These are phyloP conservation scores for Zelonia costaricensis DNA, from an alignment of 208 protist species.

Conservation along the genomic window DNA sequence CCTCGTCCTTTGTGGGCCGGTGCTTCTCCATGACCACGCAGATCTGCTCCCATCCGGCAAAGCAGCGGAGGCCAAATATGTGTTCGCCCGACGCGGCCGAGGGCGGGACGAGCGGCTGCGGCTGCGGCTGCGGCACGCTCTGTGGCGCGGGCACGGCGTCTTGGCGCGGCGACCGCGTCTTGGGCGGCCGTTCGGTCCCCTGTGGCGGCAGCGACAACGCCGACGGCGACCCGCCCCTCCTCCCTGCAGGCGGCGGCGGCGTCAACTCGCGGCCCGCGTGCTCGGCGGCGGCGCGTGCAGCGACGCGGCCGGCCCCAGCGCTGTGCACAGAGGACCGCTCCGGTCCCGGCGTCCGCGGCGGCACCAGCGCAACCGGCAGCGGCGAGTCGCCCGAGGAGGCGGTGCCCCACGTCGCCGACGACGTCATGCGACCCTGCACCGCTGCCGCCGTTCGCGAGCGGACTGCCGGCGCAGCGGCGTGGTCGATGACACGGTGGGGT, in stretches of 20 bases:
- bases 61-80: constrained; percentile 46
- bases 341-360: background rate
- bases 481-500: background rate
- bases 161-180: no score
- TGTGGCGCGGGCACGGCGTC: no score
- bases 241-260: no score
- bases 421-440: background rate
- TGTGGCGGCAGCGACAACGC: no score
- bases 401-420: background rate
- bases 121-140: background rate
- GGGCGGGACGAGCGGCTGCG: background rate
- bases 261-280: no score
- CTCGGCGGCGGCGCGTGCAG: constrained; percentile 4
- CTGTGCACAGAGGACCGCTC: background rate
- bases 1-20: constrained; percentile 36
- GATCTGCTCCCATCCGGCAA: constrained; percentile 56
- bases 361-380: background rate
- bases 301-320: background rate
- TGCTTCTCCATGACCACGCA: constrained; percentile 49
- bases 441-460: background rate
- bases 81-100: background rate
- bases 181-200: no score
- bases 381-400: background rate
- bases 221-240: no score
- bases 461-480: background rate